phyloP scores from a whole-genome alignment of 1,284 basidiomycete genomes.

The Microbotryum lychnidis-dioicae region DNA sequence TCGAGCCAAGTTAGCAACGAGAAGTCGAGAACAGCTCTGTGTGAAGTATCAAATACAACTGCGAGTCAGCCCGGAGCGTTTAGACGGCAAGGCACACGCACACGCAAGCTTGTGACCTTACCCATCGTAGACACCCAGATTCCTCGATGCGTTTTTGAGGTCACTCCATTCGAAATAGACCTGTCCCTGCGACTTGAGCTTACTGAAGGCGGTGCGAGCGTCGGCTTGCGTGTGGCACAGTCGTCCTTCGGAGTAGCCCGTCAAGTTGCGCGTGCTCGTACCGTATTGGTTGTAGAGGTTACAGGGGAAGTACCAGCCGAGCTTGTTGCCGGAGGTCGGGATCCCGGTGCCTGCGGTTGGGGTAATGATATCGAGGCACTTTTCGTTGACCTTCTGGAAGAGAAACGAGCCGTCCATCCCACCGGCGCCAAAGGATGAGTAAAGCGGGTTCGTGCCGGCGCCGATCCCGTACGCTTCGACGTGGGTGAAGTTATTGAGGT shows the following conservation, averaged over 20 bases:
- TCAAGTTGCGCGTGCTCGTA: constrained; percentile 55
- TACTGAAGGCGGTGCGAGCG: constrained; percentile 49
- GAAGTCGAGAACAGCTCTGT: constrained; percentile 78
- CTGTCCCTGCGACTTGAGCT: constrained; percentile 59
- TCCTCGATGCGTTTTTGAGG: constrained; percentile 58
- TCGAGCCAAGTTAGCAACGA: constrained; percentile 75
- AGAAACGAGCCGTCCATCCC: constrained; percentile 86
- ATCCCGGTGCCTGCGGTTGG: constrained; percentile 62
- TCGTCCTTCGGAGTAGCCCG: constrained; percentile 55
- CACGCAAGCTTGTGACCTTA: constrained; percentile 43
- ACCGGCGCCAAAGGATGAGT: constrained; percentile 66
- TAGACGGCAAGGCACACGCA: background rate
- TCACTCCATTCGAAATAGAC: constrained; percentile 92
- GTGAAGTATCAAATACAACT: background rate
- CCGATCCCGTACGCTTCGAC: constrained; percentile 52
- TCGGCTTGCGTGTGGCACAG: constrained; percentile 63
- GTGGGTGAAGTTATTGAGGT: constrained; percentile 77
- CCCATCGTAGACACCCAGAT: constrained; percentile 85
- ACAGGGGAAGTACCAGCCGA: constrained; percentile 89
- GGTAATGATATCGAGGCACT: constrained; percentile 69
- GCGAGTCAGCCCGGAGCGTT: constrained; percentile 23
- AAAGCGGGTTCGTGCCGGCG: constrained; percentile 81
- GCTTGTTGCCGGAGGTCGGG: constrained; percentile 46
- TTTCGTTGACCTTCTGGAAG: constrained; percentile 82
- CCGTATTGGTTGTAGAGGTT: constrained; percentile 73